A percentile compares a stretch with the other conserved stretches of the same genome.
Conservation (phyloP, 2,329 filamentous ascomycete genomes). For the Pseudogymnoascus sp. region DNA sequence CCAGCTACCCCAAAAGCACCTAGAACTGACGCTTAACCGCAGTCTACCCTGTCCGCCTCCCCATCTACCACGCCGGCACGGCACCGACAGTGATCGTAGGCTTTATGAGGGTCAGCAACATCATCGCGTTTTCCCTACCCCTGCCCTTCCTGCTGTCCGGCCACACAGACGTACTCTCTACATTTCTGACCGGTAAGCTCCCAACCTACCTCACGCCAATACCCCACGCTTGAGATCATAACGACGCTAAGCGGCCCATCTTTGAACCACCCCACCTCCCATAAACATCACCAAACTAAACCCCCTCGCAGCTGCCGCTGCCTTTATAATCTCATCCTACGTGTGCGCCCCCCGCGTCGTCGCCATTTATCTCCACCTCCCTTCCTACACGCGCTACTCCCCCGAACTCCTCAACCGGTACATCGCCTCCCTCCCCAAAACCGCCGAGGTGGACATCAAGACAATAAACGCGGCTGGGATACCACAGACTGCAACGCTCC, state of each 20-base stretch:
- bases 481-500: slow-evolving; percentile 18
- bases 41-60: slow-evolving; percentile 51
- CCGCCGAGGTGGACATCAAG: slow-evolving; percentile 33
- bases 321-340: slow-evolving; percentile 58
- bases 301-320: slow-evolving; percentile 38
- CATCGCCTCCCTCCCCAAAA: slow-evolving; percentile 37
- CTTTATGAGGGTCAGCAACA: slow-evolving; percentile 61
- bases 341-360: slow-evolving; percentile 65
- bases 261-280: slow-evolving; percentile 50
- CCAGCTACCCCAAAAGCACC: neutral
- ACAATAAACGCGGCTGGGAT: slow-evolving; percentile 35
- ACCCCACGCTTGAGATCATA: neutral
- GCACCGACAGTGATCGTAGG: slow-evolving; percentile 61
- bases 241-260: slow-evolving; percentile 26
- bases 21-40: neutral
- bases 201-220: neutral
- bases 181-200: neutral
- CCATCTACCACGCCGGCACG: slow-evolving; percentile 71
- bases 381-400: slow-evolving; percentile 56
- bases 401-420: slow-evolving; percentile 45
- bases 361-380: slow-evolving; percentile 63
- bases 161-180: neutral
- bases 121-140: slow-evolving; percentile 45
- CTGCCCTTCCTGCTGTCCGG: neutral
- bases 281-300: slow-evolving; percentile 10